Conservation (phyloP, 2,329 filamentous ascomycete genomes). For the Ambrosiella xylebori region DNA sequence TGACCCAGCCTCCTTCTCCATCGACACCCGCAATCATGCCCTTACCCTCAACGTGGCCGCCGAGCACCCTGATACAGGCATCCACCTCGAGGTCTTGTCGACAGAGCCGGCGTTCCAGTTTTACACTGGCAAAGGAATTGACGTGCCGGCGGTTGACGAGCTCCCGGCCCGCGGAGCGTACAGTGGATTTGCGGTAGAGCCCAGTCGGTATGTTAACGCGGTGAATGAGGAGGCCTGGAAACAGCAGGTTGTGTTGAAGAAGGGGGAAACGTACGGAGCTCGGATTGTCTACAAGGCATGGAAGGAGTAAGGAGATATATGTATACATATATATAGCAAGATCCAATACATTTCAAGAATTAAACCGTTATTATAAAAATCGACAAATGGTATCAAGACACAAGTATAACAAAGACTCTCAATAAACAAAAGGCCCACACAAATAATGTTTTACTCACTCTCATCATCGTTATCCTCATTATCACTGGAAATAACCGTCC, state of each 20-base stretch:
- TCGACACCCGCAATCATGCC: constrained; percentile 46
- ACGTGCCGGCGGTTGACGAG: constrained; percentile 51
- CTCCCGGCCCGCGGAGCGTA: constrained; percentile 47
- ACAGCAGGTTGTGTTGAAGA: constrained; percentile 62
- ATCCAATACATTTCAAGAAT: not conserved
- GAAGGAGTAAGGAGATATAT: constrained; percentile 36
- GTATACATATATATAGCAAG: not conserved
- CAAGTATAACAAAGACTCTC: not conserved
- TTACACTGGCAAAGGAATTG: constrained; percentile 75
- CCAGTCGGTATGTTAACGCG: constrained; percentile 79
- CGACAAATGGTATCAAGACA: not conserved
- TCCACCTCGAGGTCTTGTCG: constrained; percentile 74
- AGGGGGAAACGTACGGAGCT: constrained; percentile 67
- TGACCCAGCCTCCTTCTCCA: constrained; percentile 28
- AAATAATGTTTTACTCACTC: not conserved
- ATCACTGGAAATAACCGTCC: not conserved
- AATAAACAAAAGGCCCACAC: not conserved
- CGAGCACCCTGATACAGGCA: constrained; percentile 52
- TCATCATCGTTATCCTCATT: not conserved
- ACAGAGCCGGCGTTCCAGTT: constrained; percentile 96
- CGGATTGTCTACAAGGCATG: constrained; percentile 73
- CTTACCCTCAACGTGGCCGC: constrained; percentile 54
- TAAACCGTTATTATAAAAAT: not conserved
- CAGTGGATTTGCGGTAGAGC: constrained; percentile 81
- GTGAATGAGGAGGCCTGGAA: constrained; percentile 68